Base-by-base conservation (phyloP, 805 yeast species). In the Cyberlindnera japonica region DNA sequence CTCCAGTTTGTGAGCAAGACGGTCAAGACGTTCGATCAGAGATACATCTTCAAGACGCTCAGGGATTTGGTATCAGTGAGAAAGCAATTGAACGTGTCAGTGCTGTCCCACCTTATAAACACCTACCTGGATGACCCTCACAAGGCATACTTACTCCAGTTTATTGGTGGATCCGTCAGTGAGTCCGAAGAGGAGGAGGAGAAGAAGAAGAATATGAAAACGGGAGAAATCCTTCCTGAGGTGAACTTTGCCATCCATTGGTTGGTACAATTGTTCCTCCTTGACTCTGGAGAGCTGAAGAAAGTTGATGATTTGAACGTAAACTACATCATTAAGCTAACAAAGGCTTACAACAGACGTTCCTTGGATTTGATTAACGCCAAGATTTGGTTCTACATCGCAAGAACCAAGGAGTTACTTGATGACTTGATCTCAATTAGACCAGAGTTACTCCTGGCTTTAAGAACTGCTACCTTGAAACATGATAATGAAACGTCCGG, bases 401-500 rank as follows among this genome's bases (percentile, higher is more conserved):
- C 82, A 33, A 78, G 95, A 62, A 75, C 89, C 2, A 77, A 79
- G 50, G 98, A 91, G 67, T 65, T 81, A 40, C 57, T 68, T 22
- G 50, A 58, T 31, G 67, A 79, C 50, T 65, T 77, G 44, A 67
- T 71, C 36, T 62, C 75, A n/a, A 68, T 86, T 38, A 77, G 95
- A 59, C 75, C 87, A 6, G 78, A 74, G 29, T 71, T 91, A 59
- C 75, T 88, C 61, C 65, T 72, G 17, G 87, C 84, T 10, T 71
- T 93, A 54, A 80, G 96, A 65, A 83, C 93, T 5, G 89, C 97
- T 3, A 80, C 95, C 15, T 74, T 93, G 50, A 82, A 96, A 54
- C 96, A 91, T 58, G 97, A 93, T 61, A 74, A 75, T 42, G 99
- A 93, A 64, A 88, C 96, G 1, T 84, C 84, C 43, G 96, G 96